Base-by-base conservation (phyloP, 208 protist genomes). In the Trypanosoma vivax region DNA sequence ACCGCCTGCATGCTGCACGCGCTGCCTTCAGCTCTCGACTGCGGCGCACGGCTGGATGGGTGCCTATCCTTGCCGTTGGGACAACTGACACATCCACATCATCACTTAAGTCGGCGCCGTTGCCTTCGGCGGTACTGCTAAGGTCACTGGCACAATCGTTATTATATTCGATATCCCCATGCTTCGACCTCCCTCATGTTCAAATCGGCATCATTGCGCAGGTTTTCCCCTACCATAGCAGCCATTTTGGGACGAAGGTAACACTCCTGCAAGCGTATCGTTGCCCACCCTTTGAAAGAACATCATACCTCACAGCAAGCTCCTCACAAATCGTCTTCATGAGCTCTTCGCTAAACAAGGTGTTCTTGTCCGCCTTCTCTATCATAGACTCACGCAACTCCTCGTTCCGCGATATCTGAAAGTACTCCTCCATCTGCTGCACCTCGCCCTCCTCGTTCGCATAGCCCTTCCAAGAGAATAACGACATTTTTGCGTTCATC, bases 201-300 rank as follows among this genome's bases (percentile, higher is more conserved):
- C 14, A 90, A 53, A 50, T 94, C 87, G 0, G 73, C 79, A 57
- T 88, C 70, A 51, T 94, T 94, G 78, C 71, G 60, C 50, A 94
- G 71, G 41, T 88, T 60, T 33, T 60, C 45, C 11, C 83, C 87
- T 30, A 76, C 75, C 21, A 76, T 72, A 16, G 87, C 83, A 0
- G 87, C 87, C 70, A 94, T 86, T 60, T 91, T 94, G 7, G 87
- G 87, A 54, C 85, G 87, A 29, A 94, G 61, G 52, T 94, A 94
- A 69, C 83, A 94, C 65, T 94, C 83, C 73, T 91, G 82, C 50
- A 94, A 65, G 23, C 87, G 83, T 25, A 94, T 60, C 34, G 57
- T 76, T 41, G 64, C 59, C 53, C 69, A 65, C 21, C 70, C 40
- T 11, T 55, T 57, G n/a, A 59, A 43, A 94, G 64, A 18, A 66